Percentiles rank a stretch among this genome's conserved stretches.
Conservation (phyloP, 75 land plant genomes). For the Ceratopteris richardii region DNA sequence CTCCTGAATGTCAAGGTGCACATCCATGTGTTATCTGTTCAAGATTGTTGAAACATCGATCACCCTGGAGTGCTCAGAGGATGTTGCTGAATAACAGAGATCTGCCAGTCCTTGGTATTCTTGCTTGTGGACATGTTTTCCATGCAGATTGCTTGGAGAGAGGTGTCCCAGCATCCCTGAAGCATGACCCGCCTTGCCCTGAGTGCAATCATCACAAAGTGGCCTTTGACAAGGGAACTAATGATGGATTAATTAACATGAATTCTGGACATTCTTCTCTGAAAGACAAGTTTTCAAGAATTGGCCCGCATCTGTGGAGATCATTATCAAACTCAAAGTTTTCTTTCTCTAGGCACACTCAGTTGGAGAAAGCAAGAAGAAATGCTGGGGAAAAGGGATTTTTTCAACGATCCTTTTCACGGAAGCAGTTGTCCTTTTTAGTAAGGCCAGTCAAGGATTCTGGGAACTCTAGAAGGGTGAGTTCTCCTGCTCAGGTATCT, state of each 20-base stretch:
- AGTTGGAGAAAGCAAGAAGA: background rate
- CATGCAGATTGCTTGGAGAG: constrained; percentile 95
- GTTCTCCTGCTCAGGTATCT: constrained; percentile 1
- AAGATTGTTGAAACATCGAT: constrained; percentile 48
- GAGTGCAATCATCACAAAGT: constrained; percentile 26
- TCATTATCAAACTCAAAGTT: background rate
- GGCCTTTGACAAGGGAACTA: background rate
- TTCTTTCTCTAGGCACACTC: background rate
- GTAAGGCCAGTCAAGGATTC: background rate
- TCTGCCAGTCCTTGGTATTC: constrained; percentile 53
- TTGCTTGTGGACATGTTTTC: constrained; percentile 84
- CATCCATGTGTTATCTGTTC: constrained; percentile 70
- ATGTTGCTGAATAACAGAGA: constrained; percentile 14
- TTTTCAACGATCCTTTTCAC: background rate
- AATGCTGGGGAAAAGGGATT: background rate
- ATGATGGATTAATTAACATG: background rate
- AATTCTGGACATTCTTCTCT: background rate
- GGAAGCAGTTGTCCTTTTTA: background rate
- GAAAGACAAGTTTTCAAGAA: background rate
- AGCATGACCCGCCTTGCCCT: constrained; percentile 82
- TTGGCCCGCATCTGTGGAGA: background rate
- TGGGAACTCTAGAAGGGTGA: background rate
- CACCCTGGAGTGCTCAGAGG: constrained; percentile 40
- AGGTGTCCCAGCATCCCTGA: constrained; percentile 45
- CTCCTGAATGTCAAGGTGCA: constrained; percentile 14